Evolutionary conservation across 2,329 filamentous ascomycete species (phyloP), one percentile per base, ranked within the genome.

Genomic region (Ophiosphaerella herpotricha): DNA sequence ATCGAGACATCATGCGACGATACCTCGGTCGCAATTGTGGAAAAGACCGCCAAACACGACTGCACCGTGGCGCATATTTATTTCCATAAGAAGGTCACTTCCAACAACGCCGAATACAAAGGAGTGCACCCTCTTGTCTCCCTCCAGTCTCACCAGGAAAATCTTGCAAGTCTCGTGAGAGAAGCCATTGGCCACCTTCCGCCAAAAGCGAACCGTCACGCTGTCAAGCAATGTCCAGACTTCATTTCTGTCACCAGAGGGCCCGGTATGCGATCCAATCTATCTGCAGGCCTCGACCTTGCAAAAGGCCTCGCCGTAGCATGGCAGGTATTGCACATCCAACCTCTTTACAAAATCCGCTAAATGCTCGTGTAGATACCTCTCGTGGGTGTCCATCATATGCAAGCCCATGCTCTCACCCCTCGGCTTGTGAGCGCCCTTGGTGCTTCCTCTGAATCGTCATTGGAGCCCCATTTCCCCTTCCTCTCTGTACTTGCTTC

Each of bases 391-490:
- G 89, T 97, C 1, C 89, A 99, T 72, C 94, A 99, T 73, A 97
- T 99, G 94, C 92, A 97, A 71, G 94, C 92, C 9, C 94, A 99
- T 73, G 88, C 94, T 14, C 77, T 99, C 55, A 97, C 94, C 14
- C 89, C 93, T 13, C 82, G 91, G 8, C 82, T 99, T 36, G 86
- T 87, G 4, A 75, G 78, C 29, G 88, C 89, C 5, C 73, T 93
- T 52, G 68, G 78, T 44, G 57, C 3, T 37, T 45, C 35, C 7
- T 7, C 44, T 21, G 39, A 7, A n/a, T 14, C 11, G 32, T 40
- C 16, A 7, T 21, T 24, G 29, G 23, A 39, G n/a, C 44, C 53
- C 43, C 58, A 54, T 1, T 97, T 95, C 61, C 93, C 94, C 1
- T 96, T 96, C 70, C 78, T 97, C 31, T 92, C 90, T 0, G 80